Evolutionary conservation across 148 eudicot species (phyloP).

Genomic region (Rhododendron simsii): DNA sequence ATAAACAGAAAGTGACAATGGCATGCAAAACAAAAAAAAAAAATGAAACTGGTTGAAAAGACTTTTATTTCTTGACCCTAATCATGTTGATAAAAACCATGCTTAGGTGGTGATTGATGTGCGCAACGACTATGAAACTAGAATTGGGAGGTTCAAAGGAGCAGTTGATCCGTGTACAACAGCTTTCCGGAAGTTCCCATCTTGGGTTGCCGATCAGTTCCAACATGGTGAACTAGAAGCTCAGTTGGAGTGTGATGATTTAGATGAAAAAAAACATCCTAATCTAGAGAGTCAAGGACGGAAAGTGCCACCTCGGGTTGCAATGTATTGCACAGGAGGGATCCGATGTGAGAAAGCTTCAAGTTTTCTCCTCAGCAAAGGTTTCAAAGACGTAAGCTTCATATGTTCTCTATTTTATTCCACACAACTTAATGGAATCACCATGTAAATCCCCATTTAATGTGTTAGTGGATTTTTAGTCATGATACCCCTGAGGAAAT

Average conservation of each 20-base stretch:
- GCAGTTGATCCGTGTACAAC: conserved; percentile 88
- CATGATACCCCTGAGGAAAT: not conserved
- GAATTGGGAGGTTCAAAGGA: conserved; percentile 90
- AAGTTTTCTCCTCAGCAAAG: conserved; percentile 86
- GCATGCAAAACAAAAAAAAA: too few species aligned
- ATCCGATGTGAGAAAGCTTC: conserved; percentile 98
- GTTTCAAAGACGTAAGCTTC: conserved; percentile 69
- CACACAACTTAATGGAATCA: not conserved
- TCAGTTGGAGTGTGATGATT: conserved; percentile 19
- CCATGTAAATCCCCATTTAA: too few species aligned
- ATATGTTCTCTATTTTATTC: not conserved
- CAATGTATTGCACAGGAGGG: conserved; percentile 99
- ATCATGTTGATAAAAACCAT: conserved; percentile 11
- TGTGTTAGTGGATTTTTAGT: not conserved
- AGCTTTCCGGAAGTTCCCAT: conserved; percentile 89
- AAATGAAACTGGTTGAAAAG: not conserved
- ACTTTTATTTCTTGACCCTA: not conserved
- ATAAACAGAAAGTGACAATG: not conserved
- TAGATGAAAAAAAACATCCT: conserved; percentile 24
- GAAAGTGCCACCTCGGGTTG: conserved; percentile 67
- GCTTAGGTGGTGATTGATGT: conserved; percentile 90
- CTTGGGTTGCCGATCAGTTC: conserved; percentile 72
- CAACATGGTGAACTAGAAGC: conserved; percentile 41
- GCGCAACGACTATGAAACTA: conserved; percentile 82
- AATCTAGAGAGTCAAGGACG: conserved; percentile 25